Evolutionary conservation across 2,329 filamentous ascomycete genomes (phyloP), one percentile per base, ranked within the genome.

Genomic region (Clonostachys sp.): DNA sequence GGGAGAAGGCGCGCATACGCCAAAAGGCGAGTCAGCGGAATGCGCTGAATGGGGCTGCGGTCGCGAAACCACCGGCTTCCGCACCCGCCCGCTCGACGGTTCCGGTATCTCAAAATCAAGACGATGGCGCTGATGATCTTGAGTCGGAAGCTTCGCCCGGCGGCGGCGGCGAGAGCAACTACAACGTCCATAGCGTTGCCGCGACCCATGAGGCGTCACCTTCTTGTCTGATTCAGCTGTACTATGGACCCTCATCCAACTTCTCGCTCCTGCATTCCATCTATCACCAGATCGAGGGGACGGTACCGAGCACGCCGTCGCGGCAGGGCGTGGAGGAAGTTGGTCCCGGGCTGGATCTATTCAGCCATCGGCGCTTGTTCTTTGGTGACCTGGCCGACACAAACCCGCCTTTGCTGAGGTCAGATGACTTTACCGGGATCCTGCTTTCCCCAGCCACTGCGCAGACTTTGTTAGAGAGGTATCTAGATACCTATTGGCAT

Each of bases 181-280:
- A 61, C 48, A 66, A 68, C 45, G 67, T 63, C 48, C 57, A 56
- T 45, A 73, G 71, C 48, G 71, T 74, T n/a, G 68, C 70, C 4
- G 71, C 71, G 17, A 73, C 68, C 9, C 71, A 74, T 51, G 65
- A 67, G 54, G 62, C 69, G 24, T 71, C 70, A 2, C 65, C 71
- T 1, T 72, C 68, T 17, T 70, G 68, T 48, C 57, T 64, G 35
- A 61, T 73, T 14, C 69, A 74, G 50, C 58, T 74, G 1, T 74
- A 73, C 53, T 74, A 74, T 56, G 71, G 71, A 0, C 67, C 71
- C 1, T 71, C 71, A 0, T 73, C 71, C 1, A 71, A 74, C 51
- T 74, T 74, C 34, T 63, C 70, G 1, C 61, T 74, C 1, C 65
- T 64, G 41, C 55, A 63, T 30, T 59, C 57, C 1, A 62, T 63